Conservation (phyloP, 2,329 filamentous ascomycete genomes). For the Trichoderma sp. region DNA sequence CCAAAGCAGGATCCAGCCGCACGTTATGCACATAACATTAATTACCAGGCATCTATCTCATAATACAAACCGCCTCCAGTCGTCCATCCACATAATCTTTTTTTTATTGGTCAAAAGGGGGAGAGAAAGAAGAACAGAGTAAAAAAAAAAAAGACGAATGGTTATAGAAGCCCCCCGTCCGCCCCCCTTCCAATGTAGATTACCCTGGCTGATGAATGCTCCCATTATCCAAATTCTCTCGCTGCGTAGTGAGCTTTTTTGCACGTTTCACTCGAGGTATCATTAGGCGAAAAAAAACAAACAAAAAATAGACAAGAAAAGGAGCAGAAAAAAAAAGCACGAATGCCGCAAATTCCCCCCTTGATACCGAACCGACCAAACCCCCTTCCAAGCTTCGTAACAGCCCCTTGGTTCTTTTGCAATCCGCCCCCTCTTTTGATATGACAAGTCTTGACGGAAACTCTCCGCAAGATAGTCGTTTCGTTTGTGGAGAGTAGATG, state of each 20-base stretch:
- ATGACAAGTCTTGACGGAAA: background rate
- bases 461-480: background rate
- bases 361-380: background rate
- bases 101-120: background rate
- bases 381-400: background rate
- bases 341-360: background rate
- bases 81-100: background rate
- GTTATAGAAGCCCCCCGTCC: background rate
- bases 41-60: slow-evolving; percentile 1
- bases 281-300: slow-evolving; percentile 26
- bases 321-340: background rate
- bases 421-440: background rate
- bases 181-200: background rate
- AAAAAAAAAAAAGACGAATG: background rate
- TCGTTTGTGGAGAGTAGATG: background rate
- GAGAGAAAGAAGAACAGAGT: background rate
- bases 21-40: background rate
- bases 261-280: slow-evolving; percentile 28
- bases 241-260: slow-evolving; percentile 10
- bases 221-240: slow-evolving; percentile 10
- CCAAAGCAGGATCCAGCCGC: background rate
- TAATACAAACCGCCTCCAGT: background rate
- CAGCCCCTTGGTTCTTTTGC: background rate
- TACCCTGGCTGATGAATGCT: background rate
- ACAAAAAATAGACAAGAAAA: background rate